Evolutionary conservation across 305 asterid species (phyloP).

Genomic region (Fraxinus xanthoxyloides): DNA sequence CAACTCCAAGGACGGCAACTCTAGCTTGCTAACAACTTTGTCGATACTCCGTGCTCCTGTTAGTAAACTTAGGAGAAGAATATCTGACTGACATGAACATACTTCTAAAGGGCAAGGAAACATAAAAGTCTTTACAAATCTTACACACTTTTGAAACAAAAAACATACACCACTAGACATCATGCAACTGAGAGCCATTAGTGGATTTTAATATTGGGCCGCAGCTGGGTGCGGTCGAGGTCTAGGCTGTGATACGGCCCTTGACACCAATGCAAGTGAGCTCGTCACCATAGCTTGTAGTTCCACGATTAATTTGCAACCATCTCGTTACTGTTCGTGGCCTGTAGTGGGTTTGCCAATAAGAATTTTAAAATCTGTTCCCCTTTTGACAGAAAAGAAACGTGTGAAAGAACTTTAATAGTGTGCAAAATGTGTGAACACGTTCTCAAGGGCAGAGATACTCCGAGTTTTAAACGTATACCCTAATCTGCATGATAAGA

Average conservation of each 20-base stretch:
- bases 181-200: background rate
- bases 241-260: background rate
- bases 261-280: background rate
- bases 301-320: background rate
- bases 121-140: background rate
- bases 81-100: background rate
- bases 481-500: background rate
- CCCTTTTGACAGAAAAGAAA: background rate
- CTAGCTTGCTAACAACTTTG: background rate
- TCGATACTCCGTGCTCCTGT: background rate
- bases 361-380: background rate
- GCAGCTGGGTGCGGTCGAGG: background rate
- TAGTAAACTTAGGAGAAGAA: background rate
- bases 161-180: background rate
- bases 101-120: background rate
- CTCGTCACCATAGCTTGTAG: background rate
- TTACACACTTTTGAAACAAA: background rate
- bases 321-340: conserved; percentile 3
- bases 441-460: background rate
- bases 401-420: background rate
- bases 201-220: background rate
- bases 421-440: background rate
- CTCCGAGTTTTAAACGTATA: background rate
- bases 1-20: background rate
- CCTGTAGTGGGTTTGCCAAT: background rate